phyloP scores from a whole-genome alignment of 768 basidiomycete species.

The Tulasnella sp. region DNA sequence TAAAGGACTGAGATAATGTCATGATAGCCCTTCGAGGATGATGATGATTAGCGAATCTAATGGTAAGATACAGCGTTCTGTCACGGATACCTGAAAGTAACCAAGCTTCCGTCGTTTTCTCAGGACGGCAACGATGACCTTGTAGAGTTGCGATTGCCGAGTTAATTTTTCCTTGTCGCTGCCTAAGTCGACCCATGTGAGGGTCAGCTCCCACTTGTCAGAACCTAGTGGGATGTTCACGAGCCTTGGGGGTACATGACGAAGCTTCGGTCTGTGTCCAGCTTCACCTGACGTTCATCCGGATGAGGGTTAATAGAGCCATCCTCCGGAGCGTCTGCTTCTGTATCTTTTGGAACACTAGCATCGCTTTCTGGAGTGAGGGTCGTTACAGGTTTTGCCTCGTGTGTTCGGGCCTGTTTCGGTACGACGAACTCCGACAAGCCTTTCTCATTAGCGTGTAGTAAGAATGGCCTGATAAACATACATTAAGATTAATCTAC shows the following conservation, averaged over 20 bases:
- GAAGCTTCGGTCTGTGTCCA: constrained; percentile 89
- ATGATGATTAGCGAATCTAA: not conserved
- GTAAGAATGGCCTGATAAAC: constrained; percentile 29
- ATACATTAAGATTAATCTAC: constrained; percentile 23
- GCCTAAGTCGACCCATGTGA: constrained; percentile 26
- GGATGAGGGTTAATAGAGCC: no score
- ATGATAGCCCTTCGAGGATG: constrained; percentile 63
- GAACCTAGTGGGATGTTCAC: not conserved
- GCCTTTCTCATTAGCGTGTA: constrained; percentile 22
- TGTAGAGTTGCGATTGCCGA: constrained; percentile 49
- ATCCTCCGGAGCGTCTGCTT: no score
- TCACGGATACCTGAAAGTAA: constrained; percentile 68
- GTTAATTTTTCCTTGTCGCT: constrained; percentile 20
- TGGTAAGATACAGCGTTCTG: not conserved
- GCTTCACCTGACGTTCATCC: constrained; percentile 77
- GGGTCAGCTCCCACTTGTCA: not conserved
- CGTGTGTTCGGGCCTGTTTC: not conserved
- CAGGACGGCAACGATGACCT: constrained; percentile 63
- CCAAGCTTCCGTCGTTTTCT: constrained; percentile 57
- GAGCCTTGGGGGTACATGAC: constrained; percentile 59
- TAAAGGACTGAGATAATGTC: constrained; percentile 81
- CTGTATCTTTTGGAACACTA: no score
- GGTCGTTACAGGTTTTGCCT: constrained; percentile 1
- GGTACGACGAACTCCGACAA: no score
- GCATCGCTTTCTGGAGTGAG: not conserved